Evolutionary conservation across 768 basidiomycete genomes (phyloP), one percentile per base, ranked within the genome.

Genomic region (Boletus eberwhitei): DNA sequence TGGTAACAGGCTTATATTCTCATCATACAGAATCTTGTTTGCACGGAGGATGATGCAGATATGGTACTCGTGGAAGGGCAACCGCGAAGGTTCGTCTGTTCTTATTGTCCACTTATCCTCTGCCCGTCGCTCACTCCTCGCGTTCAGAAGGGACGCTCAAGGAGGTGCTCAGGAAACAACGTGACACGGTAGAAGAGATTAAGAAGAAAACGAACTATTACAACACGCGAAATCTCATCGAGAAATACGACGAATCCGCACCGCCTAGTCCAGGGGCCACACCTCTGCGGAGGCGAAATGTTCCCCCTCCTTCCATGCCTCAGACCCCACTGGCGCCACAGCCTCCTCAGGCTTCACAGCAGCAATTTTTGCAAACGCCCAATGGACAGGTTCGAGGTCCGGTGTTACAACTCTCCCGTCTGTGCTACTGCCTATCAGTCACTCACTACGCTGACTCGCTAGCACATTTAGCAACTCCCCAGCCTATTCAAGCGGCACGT

Each of bases 161-260:
- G 52, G 70, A 71, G 2, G 75, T 94, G 4, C 79, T 88, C 65
- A 87, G 86, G 64, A 77, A 87, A 64, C 93, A 95, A 58, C 86
- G 90, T 19, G 77, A 79, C 22, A 93, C 90, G 65, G 82, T 99
- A 36, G 93, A 96, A 59, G 95, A 97, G 61, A 91, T 98, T 61
- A 99, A 99, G 79, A 93, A 93, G 76, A 93, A 90, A 69, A 98
- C 95, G 2, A 96, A 98, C 62, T 99, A 91, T 71, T 92, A 99
- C 67, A 84, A 83, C 12, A 99, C 94, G 29, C 86, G 90, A 49
- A 91, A 88, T 62, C 78, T 99, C 42, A 77, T 99, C 17, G 93
- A 96, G 67, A 84, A 85, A 53, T 98, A 97, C 63, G 96, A 96
- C 59, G 90, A 89, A 36, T 64, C 73, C 6, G 54, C 73, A 17